These are phyloP conservation scores for Nannochloris sp. DNA, from an alignment of 139 green algal genomes.

Conservation along the genomic window DNA sequence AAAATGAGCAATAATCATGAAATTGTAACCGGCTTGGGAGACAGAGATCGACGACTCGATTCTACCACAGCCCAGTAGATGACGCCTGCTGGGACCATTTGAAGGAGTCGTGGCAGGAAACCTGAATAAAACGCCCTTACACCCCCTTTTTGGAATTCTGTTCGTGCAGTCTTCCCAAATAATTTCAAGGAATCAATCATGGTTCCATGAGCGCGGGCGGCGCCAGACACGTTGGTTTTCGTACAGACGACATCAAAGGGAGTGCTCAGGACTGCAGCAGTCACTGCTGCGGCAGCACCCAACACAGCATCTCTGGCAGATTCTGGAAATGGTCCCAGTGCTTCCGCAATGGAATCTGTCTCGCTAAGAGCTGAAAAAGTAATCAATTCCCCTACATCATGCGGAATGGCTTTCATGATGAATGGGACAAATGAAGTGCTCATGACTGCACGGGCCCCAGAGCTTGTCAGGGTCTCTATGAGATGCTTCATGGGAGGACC, in stretches of 20 bases:
- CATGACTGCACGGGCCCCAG: constrained; percentile 26
- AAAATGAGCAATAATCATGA: not conserved
- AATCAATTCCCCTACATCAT: constrained; percentile 57
- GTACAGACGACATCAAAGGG: constrained; percentile 60
- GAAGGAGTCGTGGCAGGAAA: constrained; percentile 41
- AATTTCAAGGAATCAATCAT: not conserved
- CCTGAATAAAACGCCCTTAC: constrained; percentile 47
- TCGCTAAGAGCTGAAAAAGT: constrained; percentile 36
- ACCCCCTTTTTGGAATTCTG: constrained; percentile 34
- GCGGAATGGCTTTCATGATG: constrained; percentile 52
- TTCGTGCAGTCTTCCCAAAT: constrained; percentile 33
- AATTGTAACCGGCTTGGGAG: not conserved
- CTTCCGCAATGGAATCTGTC: not conserved
- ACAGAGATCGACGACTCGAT: constrained; percentile 5
- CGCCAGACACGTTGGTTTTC: constrained; percentile 35
- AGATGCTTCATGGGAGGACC: constrained; percentile 34
- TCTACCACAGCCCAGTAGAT: constrained; percentile 40
- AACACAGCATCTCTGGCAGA: not conserved
- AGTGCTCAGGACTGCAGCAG: constrained; percentile 55
- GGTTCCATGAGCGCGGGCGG: not conserved
- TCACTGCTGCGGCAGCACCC: constrained; percentile 44
- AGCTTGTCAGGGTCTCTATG: constrained; percentile 30
- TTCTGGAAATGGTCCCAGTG: constrained; percentile 4
- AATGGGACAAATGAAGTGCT: constrained; percentile 54
- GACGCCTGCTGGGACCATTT: constrained; percentile 32